These are phyloP conservation scores for Aureobasidium mangrovei DNA, from an alignment of 2,329 filamentous ascomycete species.

Conservation along the genomic window DNA sequence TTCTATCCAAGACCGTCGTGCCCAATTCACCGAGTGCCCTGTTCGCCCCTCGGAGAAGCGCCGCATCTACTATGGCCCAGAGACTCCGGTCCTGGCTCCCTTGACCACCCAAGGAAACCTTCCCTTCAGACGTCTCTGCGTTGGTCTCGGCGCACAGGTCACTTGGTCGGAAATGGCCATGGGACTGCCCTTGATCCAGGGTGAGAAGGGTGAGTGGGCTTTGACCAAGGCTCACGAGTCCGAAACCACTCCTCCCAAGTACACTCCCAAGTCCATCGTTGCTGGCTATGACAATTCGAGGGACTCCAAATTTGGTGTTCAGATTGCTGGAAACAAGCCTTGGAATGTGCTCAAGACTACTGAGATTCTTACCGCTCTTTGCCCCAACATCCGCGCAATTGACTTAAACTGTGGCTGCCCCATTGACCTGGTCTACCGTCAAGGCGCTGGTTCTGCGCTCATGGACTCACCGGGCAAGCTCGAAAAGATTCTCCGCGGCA, in stretches of 20 bases:
- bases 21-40: conserved; percentile 75
- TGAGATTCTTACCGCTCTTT: conserved; percentile 65
- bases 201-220: conserved; percentile 87
- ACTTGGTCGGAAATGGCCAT: conserved; percentile 99
- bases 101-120: conserved; percentile 95
- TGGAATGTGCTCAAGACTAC: conserved; percentile 85
- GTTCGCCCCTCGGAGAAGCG: conserved; percentile 90
- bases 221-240: conserved; percentile 85
- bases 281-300: conserved; percentile 71
- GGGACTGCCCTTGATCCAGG: conserved; percentile 79
- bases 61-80: conserved; percentile 82
- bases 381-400: conserved; percentile 79
- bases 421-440: conserved; percentile 85
- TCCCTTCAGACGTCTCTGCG: conserved; percentile 84
- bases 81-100: conserved; percentile 88
- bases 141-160: conserved; percentile 78
- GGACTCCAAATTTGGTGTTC: conserved; percentile 82
- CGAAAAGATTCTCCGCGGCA: conserved; percentile 89
- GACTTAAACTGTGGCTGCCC: conserved; percentile 97
- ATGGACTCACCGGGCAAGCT: conserved; percentile 83
- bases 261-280: conserved; percentile 53
- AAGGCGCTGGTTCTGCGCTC: conserved; percentile 81
- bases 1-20: conserved; percentile 60
- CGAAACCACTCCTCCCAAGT: conserved; percentile 64
- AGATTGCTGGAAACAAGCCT: conserved; percentile 86